Base-by-base conservation (phyloP, 768 basidiomycete genomes). In the Boletellus ananas region DNA sequence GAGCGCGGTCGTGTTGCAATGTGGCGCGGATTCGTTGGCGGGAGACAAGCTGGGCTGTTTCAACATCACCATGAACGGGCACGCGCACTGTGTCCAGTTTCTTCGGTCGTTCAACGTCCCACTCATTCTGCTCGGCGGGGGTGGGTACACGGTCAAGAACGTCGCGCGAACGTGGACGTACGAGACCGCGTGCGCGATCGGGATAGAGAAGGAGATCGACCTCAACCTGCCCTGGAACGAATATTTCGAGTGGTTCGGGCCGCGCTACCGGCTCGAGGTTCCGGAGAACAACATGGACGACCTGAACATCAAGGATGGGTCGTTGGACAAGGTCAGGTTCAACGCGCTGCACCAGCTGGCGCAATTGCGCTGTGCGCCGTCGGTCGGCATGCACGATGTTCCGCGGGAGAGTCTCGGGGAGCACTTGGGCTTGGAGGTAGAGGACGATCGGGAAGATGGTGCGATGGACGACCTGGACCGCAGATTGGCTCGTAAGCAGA, bases 191-290 rank as follows among this genome's bases (percentile, higher is more conserved):
- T 88, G 94, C 60, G 90, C 92, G 18, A 79, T 94, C n/a, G 94
- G 91, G 2, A 78, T 88, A 39, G 87, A 94, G 62, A 73, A 89
- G 36, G 78, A 79, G 12, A 84, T 90, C 47, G 85, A 91, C 62
- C 77, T 78, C 17, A 86, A 89, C 57, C 69, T 93, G 50, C 90
- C 89, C 2, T 92, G 84, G 82, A 90, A 85, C 67, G 81, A 85
- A 58, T 95, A 93, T 66, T 90, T 97, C 64, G 95, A 98, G 67
- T 99, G 94, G 85, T 98, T 94, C 66, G 96, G 94, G 0, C 95
- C 95, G 14, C 75, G 94, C 53, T 99, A 94, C 69, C 78, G 94
- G 53, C 75, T 99, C 34, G 94, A 97, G 62, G 94, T 99, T 2
- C 78, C 83, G 21, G 78, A 80, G 55, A 97, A 88, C 61, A 98